Evolutionary conservation across 305 asterid species (phyloP), one percentile per base, ranked within the genome.

Genomic region (Rubia balearica): DNA sequence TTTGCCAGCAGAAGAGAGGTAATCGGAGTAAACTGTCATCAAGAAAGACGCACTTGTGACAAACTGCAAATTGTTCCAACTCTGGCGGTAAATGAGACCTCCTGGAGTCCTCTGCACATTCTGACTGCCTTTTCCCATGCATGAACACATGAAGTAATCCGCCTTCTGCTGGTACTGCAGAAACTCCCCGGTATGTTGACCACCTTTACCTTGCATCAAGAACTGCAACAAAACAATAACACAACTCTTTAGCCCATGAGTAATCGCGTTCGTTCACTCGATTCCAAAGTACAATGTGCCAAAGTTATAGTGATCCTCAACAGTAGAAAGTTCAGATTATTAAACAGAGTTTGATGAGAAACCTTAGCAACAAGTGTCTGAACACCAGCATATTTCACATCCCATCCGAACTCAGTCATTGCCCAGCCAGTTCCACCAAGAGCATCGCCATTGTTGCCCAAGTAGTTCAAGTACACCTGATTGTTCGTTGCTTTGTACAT

Each of bases 391-490:
- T 95, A 95, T 70, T 95, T 95, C 8, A 95, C 99, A 72, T 95
- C 99, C 99, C 99, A 95, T 0, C 99, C 96, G 67, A 95, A 95
- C 76, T 95, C 99, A 53, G 96, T 86, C 98, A 95, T 92, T 67
- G 89, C 85, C 99, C 99, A 95, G 45, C 89, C 97, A 62, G 99
- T 95, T 43, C 97, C 99, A 41, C 99, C 99, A 60, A 92, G 96
- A 4, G 95, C 79, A 71, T 95, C 85, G 8, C 92, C 99, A 73
- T 95, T 92, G 67, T 76, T 85, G 22, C 89, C 99, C 6, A 95
- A 78, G 81, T 95, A 95, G 77, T 87, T 74, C 87, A 95, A 79
- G 84, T 90, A 95, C 82, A 79, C 84, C 36, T 69, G 79, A n/a
- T 85, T 86, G 75, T 86, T 85, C 30, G 98, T 75, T 67, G 99